Conservation (phyloP, 1,284 basidiomycete species). For the Malassezia arunalokei region DNA sequence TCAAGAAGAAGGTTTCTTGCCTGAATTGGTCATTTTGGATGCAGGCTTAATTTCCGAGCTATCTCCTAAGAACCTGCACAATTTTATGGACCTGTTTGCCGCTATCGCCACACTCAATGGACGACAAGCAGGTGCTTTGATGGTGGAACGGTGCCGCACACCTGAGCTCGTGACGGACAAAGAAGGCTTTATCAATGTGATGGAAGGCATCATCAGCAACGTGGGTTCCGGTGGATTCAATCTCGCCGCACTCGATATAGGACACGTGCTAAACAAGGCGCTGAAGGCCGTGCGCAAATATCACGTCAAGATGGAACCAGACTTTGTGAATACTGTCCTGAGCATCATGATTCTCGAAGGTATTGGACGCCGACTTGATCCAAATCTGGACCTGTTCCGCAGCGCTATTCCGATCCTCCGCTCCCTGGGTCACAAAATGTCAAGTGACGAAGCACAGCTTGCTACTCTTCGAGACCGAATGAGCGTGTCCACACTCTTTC, state of each 20-base stretch:
- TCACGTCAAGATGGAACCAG: constrained; percentile 96
- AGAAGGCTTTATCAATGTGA: constrained; percentile 89
- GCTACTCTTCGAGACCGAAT: constrained; percentile 11
- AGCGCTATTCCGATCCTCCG: constrained; percentile 38
- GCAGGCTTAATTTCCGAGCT: constrained; percentile 85
- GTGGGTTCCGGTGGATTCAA: constrained; percentile 96
- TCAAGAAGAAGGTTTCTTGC: constrained; percentile 64
- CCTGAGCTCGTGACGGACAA: constrained; percentile 81
- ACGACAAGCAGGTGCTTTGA: constrained; percentile 80
- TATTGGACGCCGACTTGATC: constrained; percentile 86
- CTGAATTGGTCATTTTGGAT: constrained; percentile 91
- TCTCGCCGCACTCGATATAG: constrained; percentile 86
- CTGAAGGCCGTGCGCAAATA: constrained; percentile 75
- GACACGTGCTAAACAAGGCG: constrained; percentile 79
- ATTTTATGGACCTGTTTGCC: constrained; percentile 92
- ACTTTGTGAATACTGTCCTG: constrained; percentile 96
- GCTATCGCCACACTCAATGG: constrained; percentile 94
- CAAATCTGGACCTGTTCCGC: constrained; percentile 59
- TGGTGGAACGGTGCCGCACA: constrained; percentile 87
- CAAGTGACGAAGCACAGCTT: constrained; percentile 10
- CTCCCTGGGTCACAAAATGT: constrained; percentile 26
- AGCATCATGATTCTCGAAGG: constrained; percentile 87
- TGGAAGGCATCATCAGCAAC: constrained; percentile 83
- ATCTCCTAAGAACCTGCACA: constrained; percentile 64
- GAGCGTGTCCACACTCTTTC: constrained; percentile 12